Evolutionary conservation across 2,329 filamentous ascomycete species (phyloP).

Genomic region (Fusarium succisae): DNA sequence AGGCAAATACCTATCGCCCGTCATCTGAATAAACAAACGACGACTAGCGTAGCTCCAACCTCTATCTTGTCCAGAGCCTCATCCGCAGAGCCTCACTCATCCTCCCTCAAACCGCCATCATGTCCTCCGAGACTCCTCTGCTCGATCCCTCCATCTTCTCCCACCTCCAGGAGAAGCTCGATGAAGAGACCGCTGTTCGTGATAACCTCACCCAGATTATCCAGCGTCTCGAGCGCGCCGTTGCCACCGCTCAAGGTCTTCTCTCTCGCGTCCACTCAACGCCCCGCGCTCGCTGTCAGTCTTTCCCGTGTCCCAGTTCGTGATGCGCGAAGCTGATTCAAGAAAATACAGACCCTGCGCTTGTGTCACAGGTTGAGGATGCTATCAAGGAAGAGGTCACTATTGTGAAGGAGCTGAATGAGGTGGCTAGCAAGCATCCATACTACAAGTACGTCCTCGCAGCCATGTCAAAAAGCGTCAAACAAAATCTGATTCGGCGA

Average conservation of each 20-base stretch:
- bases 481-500: slow-evolving; percentile 8
- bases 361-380: slow-evolving; percentile 77
- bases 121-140: slow-evolving; percentile 49
- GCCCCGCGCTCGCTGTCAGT: slow-evolving; percentile 66
- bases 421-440: slow-evolving; percentile 82
- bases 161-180: slow-evolving; percentile 86
- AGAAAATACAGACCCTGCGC: slow-evolving; percentile 60
- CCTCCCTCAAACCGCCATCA: slow-evolving; percentile 28
- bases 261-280: slow-evolving; percentile 92
- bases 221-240: slow-evolving; percentile 84
- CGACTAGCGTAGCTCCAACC: slow-evolving; percentile 17
- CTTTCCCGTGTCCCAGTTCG: not conserved
- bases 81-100: slow-evolving; percentile 32
- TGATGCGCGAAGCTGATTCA: not conserved
- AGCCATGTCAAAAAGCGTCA: not conserved
- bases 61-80: slow-evolving; percentile 19
- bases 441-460: slow-evolving; percentile 83
- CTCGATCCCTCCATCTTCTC: slow-evolving; percentile 87
- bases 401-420: slow-evolving; percentile 74
- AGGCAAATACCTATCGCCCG: slow-evolving; percentile 3
- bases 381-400: slow-evolving; percentile 76
- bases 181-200: slow-evolving; percentile 83
- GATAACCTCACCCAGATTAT: slow-evolving; percentile 86
- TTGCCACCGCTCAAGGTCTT: slow-evolving; percentile 81
- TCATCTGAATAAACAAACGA: not conserved